Evolutionary conservation across 805 yeast genomes (phyloP), one percentile per base, ranked within the genome.

Genomic region (Scheffersomyces spartinae): DNA sequence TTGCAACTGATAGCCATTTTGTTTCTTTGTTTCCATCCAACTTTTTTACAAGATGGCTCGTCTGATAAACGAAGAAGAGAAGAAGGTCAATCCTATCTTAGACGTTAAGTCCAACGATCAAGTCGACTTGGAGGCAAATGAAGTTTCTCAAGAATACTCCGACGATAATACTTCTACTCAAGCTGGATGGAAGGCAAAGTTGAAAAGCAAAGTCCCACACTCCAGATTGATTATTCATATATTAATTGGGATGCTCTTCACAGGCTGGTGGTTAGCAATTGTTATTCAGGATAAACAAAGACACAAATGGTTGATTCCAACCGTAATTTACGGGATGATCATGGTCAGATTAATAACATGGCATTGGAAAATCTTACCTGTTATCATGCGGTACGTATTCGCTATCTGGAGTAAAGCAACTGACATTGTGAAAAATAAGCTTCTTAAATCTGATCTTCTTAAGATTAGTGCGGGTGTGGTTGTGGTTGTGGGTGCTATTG

Each of bases 261-360:
- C 72, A n/a, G 49, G 66, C 7, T 65, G 71, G 71, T 71, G 76
- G 76, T 41, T 70, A 22, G 61, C 72, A 9, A 67, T 71, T 30
- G 27, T 71, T 15, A 64, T 63, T 26, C 76, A 68, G 40, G 40
- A 59, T 5, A 56, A 61, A 32, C 63, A 62, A 23, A 50, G 75
- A 28, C 66, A 48, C 34, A 36, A 57, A 31, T 71, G 77, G 77
- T 60, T 71, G 39, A 66, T 71, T 32, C 77, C 76, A 11, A 69
- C 76, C 3, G 44, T 71, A 12, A 36, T 71, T 23, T 71, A 68
- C 64, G 54, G 61, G 21, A 49, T 58, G 47, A 44, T 69, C 15
- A 65, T 68, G 64, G 53, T 62, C 13, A 52, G 77, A 13, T 47
- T 71, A 28, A 59, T 70, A 38, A 56, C 74, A 10, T 62, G 67